Base-by-base conservation (phyloP, 805 yeast species). In the Kodamaea kakaduensis region DNA sequence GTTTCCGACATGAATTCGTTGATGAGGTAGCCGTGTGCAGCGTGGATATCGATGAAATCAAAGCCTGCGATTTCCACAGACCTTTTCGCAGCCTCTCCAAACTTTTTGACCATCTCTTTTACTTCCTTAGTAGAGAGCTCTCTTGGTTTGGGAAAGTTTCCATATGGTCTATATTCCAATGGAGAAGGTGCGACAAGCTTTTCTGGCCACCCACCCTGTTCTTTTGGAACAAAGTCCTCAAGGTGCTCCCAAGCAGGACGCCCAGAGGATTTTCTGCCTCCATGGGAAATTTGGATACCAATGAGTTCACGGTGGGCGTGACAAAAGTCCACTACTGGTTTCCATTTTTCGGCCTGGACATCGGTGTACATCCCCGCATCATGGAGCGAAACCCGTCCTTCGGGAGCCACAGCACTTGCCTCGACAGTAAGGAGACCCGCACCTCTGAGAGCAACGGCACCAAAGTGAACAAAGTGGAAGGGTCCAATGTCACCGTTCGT, bases 261-360 rank as follows among this genome's bases (percentile, higher is more conserved):
- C 13, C 61, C 62, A 38, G 47, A 42, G 10, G 35, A 65, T 44
- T 73, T 72, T 46, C 78, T 65, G 32, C 81, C 82, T 20, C 73
- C 77, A 50, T 76, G 81, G 9, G 67, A 70, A 16, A 78, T 26
- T 51, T 78, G 84, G 32, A 73, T 53, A 21, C 80, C 83, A 38
- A 75, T 65, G 16, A 51, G 51, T 21, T 58, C 61, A 25, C 61
- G 62, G 34, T 71, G 73, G 0, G 70, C 45, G 43, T 73, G 80
- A 4, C 58, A 67, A 41, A 58, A 67, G 13, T 72, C 73, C 3
- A 67, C 74, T 30, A 72, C 52, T 17, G 52, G 50, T 28, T 58
- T 61, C 36, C 64, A 52, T 13, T 58, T 58, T 6, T 34, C 26
- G 2, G 78, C 78, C 32, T 73, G 78, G 17, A 55, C 67, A 33